A percentile compares a stretch with the other conserved stretches of the same genome.
phyloP scores from a whole-genome alignment of 1,284 basidiomycete genomes.

The Sporisorium iseilematis-ciliati region DNA sequence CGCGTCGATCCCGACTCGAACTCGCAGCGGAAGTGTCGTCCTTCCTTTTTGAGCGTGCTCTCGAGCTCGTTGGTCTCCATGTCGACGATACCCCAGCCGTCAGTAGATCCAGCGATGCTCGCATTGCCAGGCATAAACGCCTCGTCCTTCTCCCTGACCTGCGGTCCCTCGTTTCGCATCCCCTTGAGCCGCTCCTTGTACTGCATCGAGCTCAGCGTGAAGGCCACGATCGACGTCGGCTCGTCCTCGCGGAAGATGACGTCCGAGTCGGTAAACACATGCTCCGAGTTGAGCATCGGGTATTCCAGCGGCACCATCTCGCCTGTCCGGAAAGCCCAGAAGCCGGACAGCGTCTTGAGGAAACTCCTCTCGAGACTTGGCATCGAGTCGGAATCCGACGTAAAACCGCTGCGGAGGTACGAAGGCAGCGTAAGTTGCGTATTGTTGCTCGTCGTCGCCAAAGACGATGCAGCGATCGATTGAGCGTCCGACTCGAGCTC shows the following conservation, averaged over 20 bases:
- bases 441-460: conserved; percentile 42
- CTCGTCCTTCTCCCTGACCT: conserved; percentile 37
- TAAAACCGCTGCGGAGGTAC: conserved; percentile 46
- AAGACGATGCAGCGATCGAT: conserved; percentile 42
- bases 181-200: conserved; percentile 73
- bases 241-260: conserved; percentile 93
- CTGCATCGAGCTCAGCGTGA: conserved; percentile 89
- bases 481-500: conserved; percentile 56
- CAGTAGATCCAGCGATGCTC: conserved; percentile 63
- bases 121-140: conserved; percentile 75
- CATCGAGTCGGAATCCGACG: conserved; percentile 52
- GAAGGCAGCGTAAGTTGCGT: conserved; percentile 42
- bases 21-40: conserved; percentile 67
- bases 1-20: conserved; percentile 80
- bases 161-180: conserved; percentile 45
- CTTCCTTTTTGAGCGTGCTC: conserved; percentile 59
- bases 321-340: conserved; percentile 73
- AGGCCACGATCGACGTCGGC: conserved; percentile 96
- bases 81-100: conserved; percentile 50
- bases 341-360: conserved; percentile 85
- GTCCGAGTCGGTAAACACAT: conserved; percentile 90
- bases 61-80: conserved; percentile 51
- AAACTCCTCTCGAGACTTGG: conserved; percentile 68
- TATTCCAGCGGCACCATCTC: conserved; percentile 74
- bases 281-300: conserved; percentile 71